These are phyloP conservation scores for Phytophthora pluvialis DNA, from an alignment of 352 stramenopile genomes.

Conservation along the genomic window DNA sequence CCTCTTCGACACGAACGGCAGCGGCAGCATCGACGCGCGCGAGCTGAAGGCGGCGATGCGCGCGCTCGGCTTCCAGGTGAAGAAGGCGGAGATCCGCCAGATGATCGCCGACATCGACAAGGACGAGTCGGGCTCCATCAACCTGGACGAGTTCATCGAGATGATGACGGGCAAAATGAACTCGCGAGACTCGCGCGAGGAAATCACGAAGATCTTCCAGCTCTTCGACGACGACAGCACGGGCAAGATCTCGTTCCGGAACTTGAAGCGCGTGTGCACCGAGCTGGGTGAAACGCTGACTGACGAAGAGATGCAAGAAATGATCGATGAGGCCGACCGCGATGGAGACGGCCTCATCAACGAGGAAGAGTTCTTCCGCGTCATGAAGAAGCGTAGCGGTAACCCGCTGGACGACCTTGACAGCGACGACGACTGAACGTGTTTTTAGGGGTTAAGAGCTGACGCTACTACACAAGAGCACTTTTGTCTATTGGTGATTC, in stretches of 20 bases:
- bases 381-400: conserved; percentile 96
- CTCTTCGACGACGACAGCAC: conserved; percentile 97
- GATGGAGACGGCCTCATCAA: conserved; percentile 95
- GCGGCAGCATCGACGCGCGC: conserved; percentile 90
- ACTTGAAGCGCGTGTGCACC: conserved; percentile 93
- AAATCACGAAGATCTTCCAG: conserved; percentile 95
- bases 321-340: conserved; percentile 96
- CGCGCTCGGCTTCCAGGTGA: conserved; percentile 93
- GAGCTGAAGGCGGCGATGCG: conserved; percentile 96
- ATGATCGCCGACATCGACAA: conserved; percentile 96
- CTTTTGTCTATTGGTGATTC: conserved; percentile 37
- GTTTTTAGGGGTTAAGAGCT: not conserved
- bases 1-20: conserved; percentile 94
- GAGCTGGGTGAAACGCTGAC: conserved; percentile 81
- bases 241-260: conserved; percentile 95
- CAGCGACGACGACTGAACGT: conserved; percentile 86
- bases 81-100: conserved; percentile 92
- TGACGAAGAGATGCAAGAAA: conserved; percentile 91
- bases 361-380: conserved; percentile 95
- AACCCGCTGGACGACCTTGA: conserved; percentile 93
- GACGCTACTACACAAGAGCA: conserved; percentile 24
- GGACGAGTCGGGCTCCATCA: conserved; percentile 88
- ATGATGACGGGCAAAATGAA: conserved; percentile 96
- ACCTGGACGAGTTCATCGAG: conserved; percentile 95
- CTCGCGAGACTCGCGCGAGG: conserved; percentile 87